Base-by-base conservation (phyloP, 2,329 filamentous ascomycete species). In the Fonsecaea nubica region DNA sequence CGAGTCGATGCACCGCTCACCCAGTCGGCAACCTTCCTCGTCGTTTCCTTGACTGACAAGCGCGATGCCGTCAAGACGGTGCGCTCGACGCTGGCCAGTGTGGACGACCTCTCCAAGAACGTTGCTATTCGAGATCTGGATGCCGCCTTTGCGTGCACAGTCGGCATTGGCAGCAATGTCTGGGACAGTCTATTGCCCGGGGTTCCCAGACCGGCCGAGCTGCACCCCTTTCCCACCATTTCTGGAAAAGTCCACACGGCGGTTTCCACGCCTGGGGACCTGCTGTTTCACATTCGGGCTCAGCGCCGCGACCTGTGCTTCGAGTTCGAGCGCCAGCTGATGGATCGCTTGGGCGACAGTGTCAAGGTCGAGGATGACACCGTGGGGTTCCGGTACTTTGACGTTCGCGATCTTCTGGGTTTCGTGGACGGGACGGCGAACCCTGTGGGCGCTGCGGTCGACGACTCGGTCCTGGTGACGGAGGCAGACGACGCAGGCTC, bases 401-500 rank as follows among this genome's bases (percentile, higher is more conserved):
- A 88, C 67, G 80, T 83, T 0, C 83, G 86, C 0, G 85, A 87
- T 66, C 80, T 87, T 0, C 79, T 88, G 0, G 86, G 86, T 0
- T 88, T 88, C 60, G 84, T 88, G 2, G 86, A 88, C 64, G 86
- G 86, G 15, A 88, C 85, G 0, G 86, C 86, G 2, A 88, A 88
- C 68, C 86, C 86, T 0, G 78, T 83, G 0, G 85, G 84, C 0
- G 72, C 77, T 0, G 80, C 76, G 0, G 78, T 86, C 0, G 72
- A 76, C 0, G 76, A 76, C 0, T 75, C 84, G 0, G 78, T 84
- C 1, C 74, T 87, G 1, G 74, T 86, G 9, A 72, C 77, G 0
- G 76, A 77, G 48, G 75, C 82, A 52, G 80, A 83, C 35, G 75
- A 82, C n/a, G 72, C 73, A 0, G 50, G 36, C 30, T 61, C 63